Base-by-base conservation (phyloP, 2,329 filamentous ascomycete species). In the Alternaria sp. region DNA sequence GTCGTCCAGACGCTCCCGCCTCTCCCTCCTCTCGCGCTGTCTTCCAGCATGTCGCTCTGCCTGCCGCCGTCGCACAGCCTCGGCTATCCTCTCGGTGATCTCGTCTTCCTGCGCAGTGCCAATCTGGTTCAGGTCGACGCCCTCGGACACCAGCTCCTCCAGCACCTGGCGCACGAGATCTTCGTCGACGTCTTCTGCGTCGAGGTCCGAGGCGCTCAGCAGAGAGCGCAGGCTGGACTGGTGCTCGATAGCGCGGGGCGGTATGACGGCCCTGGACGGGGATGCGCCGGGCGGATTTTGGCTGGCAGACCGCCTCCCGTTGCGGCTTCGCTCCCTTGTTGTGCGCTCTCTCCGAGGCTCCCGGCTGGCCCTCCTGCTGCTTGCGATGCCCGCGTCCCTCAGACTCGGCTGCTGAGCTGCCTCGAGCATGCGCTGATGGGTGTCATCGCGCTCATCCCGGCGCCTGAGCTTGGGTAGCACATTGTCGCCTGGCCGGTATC, bases 101-200 rank as follows among this genome's bases (percentile, higher is more conserved):
- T 96, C 93, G 73, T 97, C 93, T 75, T 97, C 93, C 73, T 93
- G 92, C 52, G 84, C 88, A 15, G 93, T 85, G 66, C 95, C 93
- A 57, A 97, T 89, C 67, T 94, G 94, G 72, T 96, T 92, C 59
- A 97, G 82, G 75, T 97, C 94, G 50, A 97, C 89, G 17, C 93
- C 94, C 72, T 97, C 93, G 32, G 97, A 81, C 19, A 97, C 82
- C 0, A 95, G 93, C 74, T 97, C 93, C 67, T 95, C 91, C 69
- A 94, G 87, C 62, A 97, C 97, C 76, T 97, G 93, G 46, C 93
- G 88, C 69, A 96, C 88, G 62, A 97, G 96, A 76, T 97, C 93
- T 63, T 91, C 89, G 76, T 97, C 91, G 71, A 97, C 90, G 68
- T 95, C 91, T 19, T 89, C 86, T 49, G 90, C 89, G 70, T 92